Conservation (phyloP, 148 eudicot species). For the Rhododendron ovatum region DNA sequence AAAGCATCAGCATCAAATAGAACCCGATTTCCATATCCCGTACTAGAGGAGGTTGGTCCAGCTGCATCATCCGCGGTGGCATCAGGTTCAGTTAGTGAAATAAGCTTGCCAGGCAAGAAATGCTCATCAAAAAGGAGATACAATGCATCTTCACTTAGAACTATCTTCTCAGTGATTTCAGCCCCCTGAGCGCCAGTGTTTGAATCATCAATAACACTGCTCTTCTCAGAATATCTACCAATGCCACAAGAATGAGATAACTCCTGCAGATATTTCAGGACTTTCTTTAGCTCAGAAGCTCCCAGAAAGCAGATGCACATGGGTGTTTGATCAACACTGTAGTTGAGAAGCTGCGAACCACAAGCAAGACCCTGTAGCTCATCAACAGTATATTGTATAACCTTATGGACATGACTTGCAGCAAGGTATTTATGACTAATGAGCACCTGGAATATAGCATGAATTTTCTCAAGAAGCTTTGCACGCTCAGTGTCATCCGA, state of each 20-base stretch:
- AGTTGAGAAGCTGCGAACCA: constrained; percentile 67
- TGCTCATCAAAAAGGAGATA: constrained; percentile 62
- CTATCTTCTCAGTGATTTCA: constrained; percentile 46
- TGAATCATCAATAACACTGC: constrained; percentile 37
- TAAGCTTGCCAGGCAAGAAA: constrained; percentile 30
- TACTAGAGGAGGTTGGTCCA: constrained; percentile 20
- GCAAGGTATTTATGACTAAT: constrained; percentile 67
- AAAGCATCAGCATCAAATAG: constrained; percentile 48
- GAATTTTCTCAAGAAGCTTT: constrained; percentile 74
- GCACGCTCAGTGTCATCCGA: constrained; percentile 71
- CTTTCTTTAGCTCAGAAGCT: constrained; percentile 60
- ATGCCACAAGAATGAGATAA: constrained; percentile 62
- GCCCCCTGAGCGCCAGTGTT: constrained; percentile 22
- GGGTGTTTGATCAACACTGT: constrained; percentile 68
- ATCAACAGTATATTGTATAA: constrained; percentile 62
- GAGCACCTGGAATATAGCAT: constrained; percentile 47
- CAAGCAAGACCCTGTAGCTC: constrained; percentile 65
- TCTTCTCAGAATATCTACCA: constrained; percentile 62
- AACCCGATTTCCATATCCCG: constrained; percentile 19
- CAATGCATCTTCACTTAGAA: constrained; percentile 55
- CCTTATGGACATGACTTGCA: constrained; percentile 62
- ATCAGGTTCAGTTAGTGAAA: constrained; percentile 15
- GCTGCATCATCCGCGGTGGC: constrained; percentile 21
- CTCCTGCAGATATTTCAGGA: constrained; percentile 65
- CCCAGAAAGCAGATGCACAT: constrained; percentile 86